Evolutionary conservation across 495 filamentous ascomycete genomes (phyloP).

Genomic region (Penicillium pancosmium): DNA sequence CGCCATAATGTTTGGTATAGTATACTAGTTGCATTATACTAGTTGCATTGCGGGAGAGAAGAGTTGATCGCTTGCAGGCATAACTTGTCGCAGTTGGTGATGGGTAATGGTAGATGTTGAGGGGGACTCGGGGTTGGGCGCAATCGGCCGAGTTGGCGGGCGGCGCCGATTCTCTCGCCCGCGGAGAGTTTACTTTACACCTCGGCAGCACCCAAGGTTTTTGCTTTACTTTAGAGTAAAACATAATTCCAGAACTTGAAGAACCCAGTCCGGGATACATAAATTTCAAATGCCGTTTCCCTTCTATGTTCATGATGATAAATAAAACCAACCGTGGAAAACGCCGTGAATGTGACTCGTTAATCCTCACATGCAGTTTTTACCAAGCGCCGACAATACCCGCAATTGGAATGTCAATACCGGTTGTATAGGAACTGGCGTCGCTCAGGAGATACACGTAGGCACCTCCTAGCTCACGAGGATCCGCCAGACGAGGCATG

Average conservation of each 20-base stretch:
- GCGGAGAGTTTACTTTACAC: neutral
- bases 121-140: neutral
- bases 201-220: no score
- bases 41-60: neutral
- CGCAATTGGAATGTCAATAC: conserved; percentile 42
- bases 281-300: neutral
- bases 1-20: conserved; percentile 1
- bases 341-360: conserved; percentile 10
- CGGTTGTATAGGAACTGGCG: conserved; percentile 37
- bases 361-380: conserved; percentile 9
- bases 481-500: conserved; percentile 43
- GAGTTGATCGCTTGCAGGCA: neutral
- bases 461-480: conserved; percentile 44
- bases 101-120: neutral
- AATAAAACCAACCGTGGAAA: neutral
- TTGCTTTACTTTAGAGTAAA: no score
- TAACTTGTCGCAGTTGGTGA: neutral
- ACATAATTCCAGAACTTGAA: no score
- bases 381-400: conserved; percentile 52
- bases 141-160: conserved; percentile 10
- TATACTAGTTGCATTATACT: neutral
- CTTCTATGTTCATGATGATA: neutral
- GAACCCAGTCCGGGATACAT: neutral
- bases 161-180: conserved; percentile 5
- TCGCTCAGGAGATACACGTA: conserved; percentile 44